phyloP scores from a whole-genome alignment of 2,329 filamentous ascomycete genomes.

The Knufia fluminis region DNA sequence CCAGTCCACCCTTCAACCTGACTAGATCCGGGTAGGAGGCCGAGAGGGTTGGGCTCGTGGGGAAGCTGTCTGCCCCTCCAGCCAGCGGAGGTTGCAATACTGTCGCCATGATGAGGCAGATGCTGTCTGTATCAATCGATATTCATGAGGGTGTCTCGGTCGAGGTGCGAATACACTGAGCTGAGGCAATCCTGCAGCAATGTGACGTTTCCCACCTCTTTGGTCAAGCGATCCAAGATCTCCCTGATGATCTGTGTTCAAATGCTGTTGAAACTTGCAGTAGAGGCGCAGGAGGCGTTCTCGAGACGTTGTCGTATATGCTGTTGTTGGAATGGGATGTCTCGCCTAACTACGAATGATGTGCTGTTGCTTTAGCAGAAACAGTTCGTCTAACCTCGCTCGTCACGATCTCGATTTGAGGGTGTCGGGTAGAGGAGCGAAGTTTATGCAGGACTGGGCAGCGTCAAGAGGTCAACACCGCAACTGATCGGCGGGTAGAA shows the following conservation, averaged over 20 bases:
- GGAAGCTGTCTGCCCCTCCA: constrained; percentile 27
- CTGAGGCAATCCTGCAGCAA: background rate
- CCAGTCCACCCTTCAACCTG: constrained; percentile 13
- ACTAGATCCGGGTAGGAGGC: constrained; percentile 19
- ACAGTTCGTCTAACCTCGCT: background rate
- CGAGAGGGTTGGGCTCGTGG: constrained; percentile 26
- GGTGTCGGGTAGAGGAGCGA: constrained; percentile 3
- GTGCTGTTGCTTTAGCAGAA: constrained; percentile 1
- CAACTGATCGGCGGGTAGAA: background rate
- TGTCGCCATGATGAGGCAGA: constrained; percentile 27
- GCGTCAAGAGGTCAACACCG: background rate
- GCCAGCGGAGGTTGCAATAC: constrained; percentile 25
- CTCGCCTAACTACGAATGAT: background rate
- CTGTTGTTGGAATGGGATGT: background rate
- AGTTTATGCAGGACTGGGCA: constrained; percentile 1
- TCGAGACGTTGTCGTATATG: background rate
- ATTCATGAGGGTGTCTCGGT: background rate
- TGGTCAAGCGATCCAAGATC: background rate
- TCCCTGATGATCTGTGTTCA: no score
- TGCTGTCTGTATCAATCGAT: background rate
- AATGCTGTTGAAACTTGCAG: background rate
- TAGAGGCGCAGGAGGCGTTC: background rate
- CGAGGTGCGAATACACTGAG: background rate
- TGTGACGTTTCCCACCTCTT: background rate
- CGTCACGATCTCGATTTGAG: background rate